phyloP scores from a whole-genome alignment of 2,329 filamentous ascomycete species.

The Tolypocladium inflatum region DNA sequence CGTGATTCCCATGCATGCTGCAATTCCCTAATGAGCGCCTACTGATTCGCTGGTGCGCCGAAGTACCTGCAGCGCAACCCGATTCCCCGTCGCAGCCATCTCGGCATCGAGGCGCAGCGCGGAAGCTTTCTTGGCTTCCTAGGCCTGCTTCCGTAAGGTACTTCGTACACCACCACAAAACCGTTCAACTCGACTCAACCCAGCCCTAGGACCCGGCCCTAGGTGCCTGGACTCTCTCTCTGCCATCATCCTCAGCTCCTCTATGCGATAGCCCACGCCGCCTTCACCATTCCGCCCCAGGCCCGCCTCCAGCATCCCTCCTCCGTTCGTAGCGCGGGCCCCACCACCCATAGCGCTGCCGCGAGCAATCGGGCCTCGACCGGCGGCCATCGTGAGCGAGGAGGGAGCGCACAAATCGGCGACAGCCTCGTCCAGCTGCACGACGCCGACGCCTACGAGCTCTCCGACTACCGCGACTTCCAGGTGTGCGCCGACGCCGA shows the following conservation, averaged over 20 bases:
- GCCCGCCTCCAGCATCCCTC: conserved; percentile 24
- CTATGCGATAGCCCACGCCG: neutral
- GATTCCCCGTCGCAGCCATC: neutral
- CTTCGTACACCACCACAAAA: neutral
- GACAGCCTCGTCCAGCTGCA: conserved; percentile 2
- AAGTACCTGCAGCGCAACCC: neutral
- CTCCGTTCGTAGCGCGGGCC: conserved; percentile 23
- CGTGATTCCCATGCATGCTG: neutral
- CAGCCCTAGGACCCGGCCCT: neutral
- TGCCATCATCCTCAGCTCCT: neutral
- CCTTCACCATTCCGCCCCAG: conserved; percentile 23
- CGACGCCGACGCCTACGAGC: conserved; percentile 25
- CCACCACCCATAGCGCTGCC: conserved; percentile 9
- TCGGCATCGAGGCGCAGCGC: neutral
- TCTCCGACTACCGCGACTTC: conserved; percentile 28
- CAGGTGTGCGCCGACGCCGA: conserved; percentile 16
- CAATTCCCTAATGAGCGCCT: neutral
- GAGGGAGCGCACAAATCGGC: conserved; percentile 19
- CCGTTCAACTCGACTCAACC: neutral
- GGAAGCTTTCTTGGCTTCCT: neutral
- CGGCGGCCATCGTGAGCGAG: conserved; percentile 20
- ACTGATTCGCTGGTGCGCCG: neutral
- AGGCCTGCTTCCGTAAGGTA: no score
- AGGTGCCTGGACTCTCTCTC: neutral
- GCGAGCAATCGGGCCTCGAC: conserved; percentile 11